A percentile compares a stretch with the other conserved stretches of the same genome.
Evolutionary conservation across 306 rosid genomes (phyloP).

Genomic region (Fragaria iinumae): DNA sequence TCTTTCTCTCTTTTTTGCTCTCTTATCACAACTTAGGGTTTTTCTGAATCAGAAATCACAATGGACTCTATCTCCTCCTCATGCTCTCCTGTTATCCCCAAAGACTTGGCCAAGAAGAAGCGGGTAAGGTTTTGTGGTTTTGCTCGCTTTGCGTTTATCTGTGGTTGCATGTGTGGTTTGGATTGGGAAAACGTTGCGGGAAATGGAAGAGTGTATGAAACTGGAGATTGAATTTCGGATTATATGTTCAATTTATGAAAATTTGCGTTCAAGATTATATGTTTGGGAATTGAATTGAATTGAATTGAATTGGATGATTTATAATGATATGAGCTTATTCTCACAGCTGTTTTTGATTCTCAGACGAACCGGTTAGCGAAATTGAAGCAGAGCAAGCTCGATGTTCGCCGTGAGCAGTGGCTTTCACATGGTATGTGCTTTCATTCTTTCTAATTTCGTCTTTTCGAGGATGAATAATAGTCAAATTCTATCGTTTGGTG

Average conservation of each 20-base stretch:
- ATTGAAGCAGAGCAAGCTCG: constrained; percentile 69
- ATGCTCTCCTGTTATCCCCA: constrained; percentile 31
- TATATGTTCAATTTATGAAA: neutral
- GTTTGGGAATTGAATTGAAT: too few species aligned
- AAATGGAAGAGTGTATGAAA: neutral
- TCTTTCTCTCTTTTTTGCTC: neutral
- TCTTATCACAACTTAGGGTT: neutral
- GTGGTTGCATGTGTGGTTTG: neutral
- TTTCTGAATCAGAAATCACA: neutral
- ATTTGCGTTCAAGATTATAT: neutral
- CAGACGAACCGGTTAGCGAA: constrained; percentile 54
- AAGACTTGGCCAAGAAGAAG: constrained; percentile 46
- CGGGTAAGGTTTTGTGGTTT: constrained; percentile 21
- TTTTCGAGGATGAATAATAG: neutral
- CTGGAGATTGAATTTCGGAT: neutral
- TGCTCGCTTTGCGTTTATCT: neutral
- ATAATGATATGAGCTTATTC: neutral
- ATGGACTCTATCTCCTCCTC: constrained; percentile 41
- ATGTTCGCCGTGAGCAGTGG: constrained; percentile 70
- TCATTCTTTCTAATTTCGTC: neutral
- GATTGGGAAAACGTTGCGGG: neutral
- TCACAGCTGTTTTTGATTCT: neutral
- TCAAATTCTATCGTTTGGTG: neutral
- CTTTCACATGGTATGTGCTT: constrained; percentile 48
- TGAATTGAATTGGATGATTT: neutral